Conservation (phyloP, 2,329 filamentous ascomycete genomes). For the Penicillium corylophilum region DNA sequence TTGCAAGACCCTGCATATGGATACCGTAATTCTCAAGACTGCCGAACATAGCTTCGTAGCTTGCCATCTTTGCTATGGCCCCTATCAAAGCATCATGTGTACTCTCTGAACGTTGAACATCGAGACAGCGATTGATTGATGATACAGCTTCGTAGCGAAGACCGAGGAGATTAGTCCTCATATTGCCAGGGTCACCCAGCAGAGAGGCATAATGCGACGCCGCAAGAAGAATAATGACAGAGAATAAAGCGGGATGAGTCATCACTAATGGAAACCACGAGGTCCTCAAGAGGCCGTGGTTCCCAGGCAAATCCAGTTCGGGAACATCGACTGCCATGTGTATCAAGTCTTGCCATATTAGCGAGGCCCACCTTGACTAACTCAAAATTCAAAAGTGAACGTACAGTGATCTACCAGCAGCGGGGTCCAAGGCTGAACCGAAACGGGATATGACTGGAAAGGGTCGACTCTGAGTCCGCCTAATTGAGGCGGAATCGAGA, state of each 20-base stretch:
- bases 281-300: conserved; percentile 37
- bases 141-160: conserved; percentile 48
- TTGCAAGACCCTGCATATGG: conserved; percentile 50
- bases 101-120: conserved; percentile 23
- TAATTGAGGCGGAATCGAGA: conserved; percentile 16
- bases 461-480: conserved; percentile 30
- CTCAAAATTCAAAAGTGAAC: conserved; percentile 6
- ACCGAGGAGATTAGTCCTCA: conserved; percentile 36
- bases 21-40: conserved; percentile 42
- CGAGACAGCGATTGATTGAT: conserved; percentile 44
- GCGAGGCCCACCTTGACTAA: background rate
- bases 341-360: conserved; percentile 29
- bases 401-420: conserved; percentile 35
- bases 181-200: conserved; percentile 15
- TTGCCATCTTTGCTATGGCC: conserved; percentile 53
- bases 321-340: conserved; percentile 45
- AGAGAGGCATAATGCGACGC: conserved; percentile 43
- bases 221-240: conserved; percentile 44
- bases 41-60: conserved; percentile 54
- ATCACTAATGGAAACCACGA: conserved; percentile 46
- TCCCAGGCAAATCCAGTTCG: conserved; percentile 38
- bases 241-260: conserved; percentile 40
- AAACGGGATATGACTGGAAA: conserved; percentile 38
- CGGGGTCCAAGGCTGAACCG: conserved; percentile 37
- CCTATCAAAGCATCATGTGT: conserved; percentile 48